These are phyloP conservation scores for Alternaria conjuncta DNA, from an alignment of 2,329 filamentous ascomycete species.

Conservation along the genomic window DNA sequence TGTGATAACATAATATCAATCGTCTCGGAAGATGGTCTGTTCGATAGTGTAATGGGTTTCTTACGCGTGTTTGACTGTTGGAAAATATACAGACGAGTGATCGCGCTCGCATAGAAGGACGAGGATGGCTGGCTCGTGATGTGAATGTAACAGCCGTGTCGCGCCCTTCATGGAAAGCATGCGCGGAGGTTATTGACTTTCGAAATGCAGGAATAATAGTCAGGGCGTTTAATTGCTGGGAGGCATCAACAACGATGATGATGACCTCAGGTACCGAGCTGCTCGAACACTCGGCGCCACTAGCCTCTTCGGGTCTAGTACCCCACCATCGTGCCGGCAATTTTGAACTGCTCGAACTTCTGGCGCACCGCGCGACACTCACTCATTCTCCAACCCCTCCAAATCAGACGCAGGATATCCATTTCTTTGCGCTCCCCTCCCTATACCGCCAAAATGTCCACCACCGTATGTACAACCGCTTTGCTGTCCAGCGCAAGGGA, in stretches of 20 bases:
- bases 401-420: slow-evolving; percentile 78
- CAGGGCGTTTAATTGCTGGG: neutral
- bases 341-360: slow-evolving; percentile 9
- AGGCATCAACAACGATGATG: neutral
- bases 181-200: neutral
- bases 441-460: slow-evolving; percentile 73
- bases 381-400: slow-evolving; percentile 17
- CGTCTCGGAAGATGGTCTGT: neutral
- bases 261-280: neutral
- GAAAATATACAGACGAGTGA: neutral
- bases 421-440: slow-evolving; percentile 77
- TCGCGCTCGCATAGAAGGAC: neutral
- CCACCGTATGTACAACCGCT: slow-evolving; percentile 92
- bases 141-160: neutral
- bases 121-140: neutral
- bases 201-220: neutral
- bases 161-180: neutral
- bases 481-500: slow-evolving; percentile 78
- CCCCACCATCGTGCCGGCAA: slow-evolving; percentile 10
- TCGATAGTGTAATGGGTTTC: neutral
- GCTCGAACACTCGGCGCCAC: slow-evolving; percentile 1
- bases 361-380: neutral
- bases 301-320: slow-evolving; percentile 5
- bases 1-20: neutral
- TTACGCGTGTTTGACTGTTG: neutral